A percentile compares a stretch with the other conserved stretches of the same genome.
phyloP scores from a whole-genome alignment of 495 filamentous ascomycete species.

The Xylaria longipes region DNA sequence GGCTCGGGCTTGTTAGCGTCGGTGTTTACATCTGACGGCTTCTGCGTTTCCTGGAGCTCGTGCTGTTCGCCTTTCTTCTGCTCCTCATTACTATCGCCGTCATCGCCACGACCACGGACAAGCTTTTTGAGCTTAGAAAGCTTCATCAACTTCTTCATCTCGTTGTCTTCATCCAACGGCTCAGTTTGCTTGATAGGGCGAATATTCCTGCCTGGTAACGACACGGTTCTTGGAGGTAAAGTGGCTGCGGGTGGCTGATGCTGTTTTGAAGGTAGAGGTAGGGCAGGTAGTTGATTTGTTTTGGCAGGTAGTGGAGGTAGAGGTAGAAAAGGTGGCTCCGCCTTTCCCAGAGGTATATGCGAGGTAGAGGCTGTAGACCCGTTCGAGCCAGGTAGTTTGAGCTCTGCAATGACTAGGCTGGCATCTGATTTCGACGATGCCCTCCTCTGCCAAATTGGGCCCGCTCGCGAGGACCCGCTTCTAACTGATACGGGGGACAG shows the following conservation, averaged over 20 bases:
- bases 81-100: not conserved
- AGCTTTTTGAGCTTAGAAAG: conserved; percentile 27
- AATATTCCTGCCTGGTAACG: conserved; percentile 37
- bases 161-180: conserved; percentile 26
- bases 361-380: conserved; percentile 50
- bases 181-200: conserved; percentile 31
- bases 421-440: conserved; percentile 51
- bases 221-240: conserved; percentile 37
- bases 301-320: conserved; percentile 25
- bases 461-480: conserved; percentile 40
- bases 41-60: conserved; percentile 7
- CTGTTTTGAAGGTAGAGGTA: conserved; percentile 27
- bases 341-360: conserved; percentile 24
- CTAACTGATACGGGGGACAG: conserved; percentile 23
- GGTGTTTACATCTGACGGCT: not conserved
- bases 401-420: conserved; percentile 48
- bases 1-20: conserved; percentile 11
- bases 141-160: conserved; percentile 36
- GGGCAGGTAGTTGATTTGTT: conserved; percentile 9
- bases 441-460: conserved; percentile 51
- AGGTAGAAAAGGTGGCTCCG: conserved; percentile 27
- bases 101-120: conserved; percentile 7
- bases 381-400: conserved; percentile 51
- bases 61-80: not conserved
- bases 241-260: conserved; percentile 18